Evolutionary conservation across 352 stramenopile species (phyloP), one percentile per base, ranked within the genome.

Genomic region (Globisporangium canariense): DNA sequence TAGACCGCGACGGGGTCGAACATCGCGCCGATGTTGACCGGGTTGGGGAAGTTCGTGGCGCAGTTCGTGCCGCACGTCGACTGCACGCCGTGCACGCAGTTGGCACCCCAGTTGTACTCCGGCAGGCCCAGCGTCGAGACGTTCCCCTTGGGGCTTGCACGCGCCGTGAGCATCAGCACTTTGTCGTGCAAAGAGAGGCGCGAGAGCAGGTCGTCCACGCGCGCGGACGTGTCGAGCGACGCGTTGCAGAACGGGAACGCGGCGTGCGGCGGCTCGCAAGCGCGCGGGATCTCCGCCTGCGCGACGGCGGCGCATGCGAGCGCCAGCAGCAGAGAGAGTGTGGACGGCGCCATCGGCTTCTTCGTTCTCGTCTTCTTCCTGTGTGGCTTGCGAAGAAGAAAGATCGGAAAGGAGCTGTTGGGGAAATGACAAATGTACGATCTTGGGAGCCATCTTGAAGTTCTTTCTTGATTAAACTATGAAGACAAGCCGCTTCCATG

Each of bases 21-120:
- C 28, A 96, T 82, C 43, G 82, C 80, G 5, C 83, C 91, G 9
- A 98, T 66, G 52, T 93, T 95, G 38, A 97, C 83, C 1, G 93
- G 88, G 46, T 97, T 93, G 7, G 93, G 91, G 73, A 98, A 98
- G 49, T 70, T 88, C 36, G 96, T 98, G 25, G 94, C 81, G 66
- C 76, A 89, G 64, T 87, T 69, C 52, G 78, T 73, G 58, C 78
- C 75, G 70, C 78, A 88, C 20, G 89, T 98, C 22, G 85, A 89
- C 66, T 90, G 91, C 56, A 98, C 81, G 30, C 94, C 95, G 61
- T 98, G 95, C 10, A 98, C 84, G 50, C 86, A 96, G 73, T 98
- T 97, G 55, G 86, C 94, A 34, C 94, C 96, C 91, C 92, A 98
- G 70, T 97, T 85, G 78, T 98, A 98, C 57, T 91, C 80, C 4